Percentiles rank a stretch among this genome's conserved stretches.
These are phyloP conservation scores for Isatis tinctoria DNA, from an alignment of 345 rosid genomes.

Conservation along the genomic window DNA sequence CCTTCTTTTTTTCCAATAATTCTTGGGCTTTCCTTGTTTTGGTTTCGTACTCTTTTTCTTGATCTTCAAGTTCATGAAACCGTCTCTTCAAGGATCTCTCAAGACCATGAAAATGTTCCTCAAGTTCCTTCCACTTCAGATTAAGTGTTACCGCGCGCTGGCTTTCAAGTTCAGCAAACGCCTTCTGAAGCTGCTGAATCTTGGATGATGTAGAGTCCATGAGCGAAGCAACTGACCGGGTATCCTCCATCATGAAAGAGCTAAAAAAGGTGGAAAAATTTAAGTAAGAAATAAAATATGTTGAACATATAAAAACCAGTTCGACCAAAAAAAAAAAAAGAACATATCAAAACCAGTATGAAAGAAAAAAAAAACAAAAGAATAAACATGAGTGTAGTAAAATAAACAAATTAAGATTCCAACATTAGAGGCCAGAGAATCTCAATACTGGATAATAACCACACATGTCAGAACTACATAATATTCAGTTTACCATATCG, in stretches of 20 bases:
- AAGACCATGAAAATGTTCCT: slow-evolving; percentile 97
- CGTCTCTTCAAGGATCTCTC: slow-evolving; percentile 97
- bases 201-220: slow-evolving; percentile 80
- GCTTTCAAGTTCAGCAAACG: slow-evolving; percentile 97
- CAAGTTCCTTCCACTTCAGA: slow-evolving; percentile 93
- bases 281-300: not conserved
- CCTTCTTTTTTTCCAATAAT: slow-evolving; percentile 65
- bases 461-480: not conserved
- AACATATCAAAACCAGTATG: not conserved
- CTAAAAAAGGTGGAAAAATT: slow-evolving; percentile 19
- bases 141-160: slow-evolving; percentile 86
- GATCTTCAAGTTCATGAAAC: slow-evolving; percentile 95
- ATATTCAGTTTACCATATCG: not conserved
- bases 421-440: not conserved
- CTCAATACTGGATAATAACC: not conserved
- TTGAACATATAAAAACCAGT: not conserved
- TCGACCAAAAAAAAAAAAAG: not conserved
- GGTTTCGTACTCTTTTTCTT: slow-evolving; percentile 72
- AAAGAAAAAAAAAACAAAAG: not conserved
- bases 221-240: slow-evolving; percentile 63
- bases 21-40: slow-evolving; percentile 80
- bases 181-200: slow-evolving; percentile 98
- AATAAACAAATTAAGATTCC: not conserved
- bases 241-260: slow-evolving; percentile 61
- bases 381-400: not conserved